Conservation (phyloP, 352 stramenopile species). For the Globisporangium parvum region DNA sequence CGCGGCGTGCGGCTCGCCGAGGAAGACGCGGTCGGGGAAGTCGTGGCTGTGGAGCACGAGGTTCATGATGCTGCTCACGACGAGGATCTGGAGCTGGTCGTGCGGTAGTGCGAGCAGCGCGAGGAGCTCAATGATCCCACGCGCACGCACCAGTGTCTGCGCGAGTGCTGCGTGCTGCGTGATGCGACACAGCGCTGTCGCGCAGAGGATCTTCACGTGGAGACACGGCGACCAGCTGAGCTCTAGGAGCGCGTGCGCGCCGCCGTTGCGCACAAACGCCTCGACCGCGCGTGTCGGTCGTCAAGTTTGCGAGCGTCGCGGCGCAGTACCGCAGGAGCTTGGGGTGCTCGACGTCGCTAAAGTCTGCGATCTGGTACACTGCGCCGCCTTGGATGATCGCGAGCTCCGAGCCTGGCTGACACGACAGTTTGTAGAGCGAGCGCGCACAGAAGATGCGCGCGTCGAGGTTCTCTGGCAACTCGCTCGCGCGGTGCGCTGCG, state of each 20-base stretch:
- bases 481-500: neutral
- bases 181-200: constrained; percentile 56
- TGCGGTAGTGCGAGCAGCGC: constrained; percentile 58
- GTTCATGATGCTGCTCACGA: constrained; percentile 64
- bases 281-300: constrained; percentile 28
- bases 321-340: constrained; percentile 55
- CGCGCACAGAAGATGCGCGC: constrained; percentile 56
- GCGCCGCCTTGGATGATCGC: constrained; percentile 60
- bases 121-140: constrained; percentile 57
- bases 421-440: constrained; percentile 80
- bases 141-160: constrained; percentile 26
- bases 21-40: constrained; percentile 70
- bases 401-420: constrained; percentile 41
- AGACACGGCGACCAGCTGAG: constrained; percentile 60
- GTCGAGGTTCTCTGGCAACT: constrained; percentile 36
- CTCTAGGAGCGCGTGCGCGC: constrained; percentile 57
- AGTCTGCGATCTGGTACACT: constrained; percentile 61
- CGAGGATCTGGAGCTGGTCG: constrained; percentile 48
- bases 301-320: constrained; percentile 60
- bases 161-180: constrained; percentile 31
- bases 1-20: constrained; percentile 58
- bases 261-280: constrained; percentile 48
- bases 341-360: constrained; percentile 57
- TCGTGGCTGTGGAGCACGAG: constrained; percentile 54
- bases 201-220: constrained; percentile 63